Conservation (phyloP, 2,329 filamentous ascomycete genomes). For the Sporothrix luriei region DNA sequence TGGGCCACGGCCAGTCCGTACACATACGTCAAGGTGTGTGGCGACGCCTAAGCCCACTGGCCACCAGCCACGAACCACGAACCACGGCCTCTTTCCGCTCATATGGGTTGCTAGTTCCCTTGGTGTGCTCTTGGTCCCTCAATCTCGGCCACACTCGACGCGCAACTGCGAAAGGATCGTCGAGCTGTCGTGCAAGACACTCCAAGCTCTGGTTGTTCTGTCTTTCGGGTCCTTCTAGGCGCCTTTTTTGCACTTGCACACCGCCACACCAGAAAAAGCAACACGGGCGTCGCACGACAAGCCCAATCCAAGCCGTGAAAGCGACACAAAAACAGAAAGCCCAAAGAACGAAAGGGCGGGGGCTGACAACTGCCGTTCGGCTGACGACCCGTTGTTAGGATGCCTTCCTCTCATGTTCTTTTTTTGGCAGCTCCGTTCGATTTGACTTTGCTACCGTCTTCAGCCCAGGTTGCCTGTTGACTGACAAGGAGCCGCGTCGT, state of each 20-base stretch:
- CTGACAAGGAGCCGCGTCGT: not conserved
- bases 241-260: not conserved
- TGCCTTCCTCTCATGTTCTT: not conserved
- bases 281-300: not conserved
- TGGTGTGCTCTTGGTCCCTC: not conserved
- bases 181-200: no score
- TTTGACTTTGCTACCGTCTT: not conserved
- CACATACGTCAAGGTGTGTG: no score
- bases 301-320: not conserved
- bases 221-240: not conserved
- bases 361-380: constrained; percentile 10
- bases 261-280: constrained; percentile 25
- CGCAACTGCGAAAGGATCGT: constrained; percentile 17
- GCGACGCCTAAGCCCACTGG: no score
- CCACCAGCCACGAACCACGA: constrained; percentile 22
- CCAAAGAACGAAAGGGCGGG: not conserved
- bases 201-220: no score
- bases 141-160: constrained; percentile 21
- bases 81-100: not conserved
- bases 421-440: not conserved
- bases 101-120: not conserved
- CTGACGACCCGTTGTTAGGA: not conserved
- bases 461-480: not conserved
- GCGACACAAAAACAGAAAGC: not conserved
- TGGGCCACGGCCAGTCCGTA: not conserved